These are phyloP conservation scores for Hortiboletus flavorubellus DNA, from an alignment of 768 basidiomycete genomes.

Conservation along the genomic window DNA sequence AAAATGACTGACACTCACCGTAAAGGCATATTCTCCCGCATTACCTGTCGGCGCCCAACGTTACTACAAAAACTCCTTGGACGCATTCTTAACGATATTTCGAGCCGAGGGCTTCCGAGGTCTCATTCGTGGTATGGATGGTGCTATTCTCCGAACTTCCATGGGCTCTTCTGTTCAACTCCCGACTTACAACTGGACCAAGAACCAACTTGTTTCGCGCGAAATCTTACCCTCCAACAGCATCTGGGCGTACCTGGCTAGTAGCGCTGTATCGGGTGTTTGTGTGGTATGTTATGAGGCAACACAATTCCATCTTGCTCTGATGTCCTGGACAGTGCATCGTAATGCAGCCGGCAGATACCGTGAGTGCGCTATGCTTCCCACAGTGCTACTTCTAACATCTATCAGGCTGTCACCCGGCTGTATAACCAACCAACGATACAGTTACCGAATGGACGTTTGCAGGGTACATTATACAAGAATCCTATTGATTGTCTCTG, in stretches of 20 bases:
- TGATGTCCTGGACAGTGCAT: conserved; percentile 50
- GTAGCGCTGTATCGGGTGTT: conserved; percentile 84
- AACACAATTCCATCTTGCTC: neutral
- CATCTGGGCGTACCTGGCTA: conserved; percentile 82
- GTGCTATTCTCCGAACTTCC: conserved; percentile 88
- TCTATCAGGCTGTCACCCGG: conserved; percentile 72
- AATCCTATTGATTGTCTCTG: conserved; percentile 95
- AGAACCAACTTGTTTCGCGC: conserved; percentile 66
- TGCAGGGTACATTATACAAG: conserved; percentile 76
- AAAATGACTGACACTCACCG: neutral
- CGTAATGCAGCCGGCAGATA: conserved; percentile 95
- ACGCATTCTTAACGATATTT: conserved; percentile 81
- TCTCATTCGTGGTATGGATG: conserved; percentile 86
- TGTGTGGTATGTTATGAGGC: conserved; percentile 70
- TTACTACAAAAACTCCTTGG: conserved; percentile 78
- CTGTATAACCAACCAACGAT: conserved; percentile 95
- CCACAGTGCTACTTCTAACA: neutral
- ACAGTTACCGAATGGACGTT: conserved; percentile 63
- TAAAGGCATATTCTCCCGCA: conserved; percentile 87
- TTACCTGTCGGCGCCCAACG: conserved; percentile 95
- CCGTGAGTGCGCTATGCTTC: conserved; percentile 46
- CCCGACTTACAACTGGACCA: conserved; percentile 93
- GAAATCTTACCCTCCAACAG: conserved; percentile 73
- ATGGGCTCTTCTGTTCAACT: conserved; percentile 97
- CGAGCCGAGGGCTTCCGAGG: conserved; percentile 75